phyloP scores from a whole-genome alignment of 352 stramenopile genomes.

The Aphanomyces invadans region DNA sequence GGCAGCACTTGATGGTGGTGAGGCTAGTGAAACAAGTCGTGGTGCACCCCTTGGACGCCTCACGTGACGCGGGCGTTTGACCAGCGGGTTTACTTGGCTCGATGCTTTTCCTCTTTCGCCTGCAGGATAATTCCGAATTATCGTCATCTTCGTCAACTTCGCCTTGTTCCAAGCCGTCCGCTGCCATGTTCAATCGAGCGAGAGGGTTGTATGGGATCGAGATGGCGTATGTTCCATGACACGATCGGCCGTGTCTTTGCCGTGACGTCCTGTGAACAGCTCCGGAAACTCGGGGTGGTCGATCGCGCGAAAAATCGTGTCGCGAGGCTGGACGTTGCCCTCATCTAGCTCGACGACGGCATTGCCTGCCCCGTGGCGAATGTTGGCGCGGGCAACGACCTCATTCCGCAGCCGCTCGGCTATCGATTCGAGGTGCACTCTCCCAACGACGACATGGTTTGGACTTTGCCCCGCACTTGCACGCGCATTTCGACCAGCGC shows the following conservation, averaged over 20 bases:
- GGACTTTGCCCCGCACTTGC: slow-evolving; percentile 45
- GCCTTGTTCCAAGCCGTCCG: neutral
- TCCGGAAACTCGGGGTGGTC: neutral
- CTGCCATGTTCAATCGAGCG: neutral
- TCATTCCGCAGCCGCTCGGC: neutral
- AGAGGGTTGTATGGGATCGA: neutral
- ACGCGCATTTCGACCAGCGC: slow-evolving; percentile 52
- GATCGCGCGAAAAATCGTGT: neutral
- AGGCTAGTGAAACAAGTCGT: no score
- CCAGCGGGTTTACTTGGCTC: no score
- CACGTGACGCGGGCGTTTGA: no score
- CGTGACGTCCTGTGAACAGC: neutral
- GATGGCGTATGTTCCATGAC: no score
- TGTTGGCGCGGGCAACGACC: neutral
- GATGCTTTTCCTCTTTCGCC: neutral
- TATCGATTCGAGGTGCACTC: no score
- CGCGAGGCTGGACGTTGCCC: neutral
- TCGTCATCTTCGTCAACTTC: neutral
- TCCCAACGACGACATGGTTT: no score
- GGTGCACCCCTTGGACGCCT: no score
- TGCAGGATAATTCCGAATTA: neutral
- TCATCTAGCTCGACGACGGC: neutral
- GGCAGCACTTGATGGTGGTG: no score
- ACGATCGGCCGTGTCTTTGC: neutral
- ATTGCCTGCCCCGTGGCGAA: neutral